Evolutionary conservation across 192 early-diverging fungal species (phyloP).

Genomic region (Rhizophagus prolifer): DNA sequence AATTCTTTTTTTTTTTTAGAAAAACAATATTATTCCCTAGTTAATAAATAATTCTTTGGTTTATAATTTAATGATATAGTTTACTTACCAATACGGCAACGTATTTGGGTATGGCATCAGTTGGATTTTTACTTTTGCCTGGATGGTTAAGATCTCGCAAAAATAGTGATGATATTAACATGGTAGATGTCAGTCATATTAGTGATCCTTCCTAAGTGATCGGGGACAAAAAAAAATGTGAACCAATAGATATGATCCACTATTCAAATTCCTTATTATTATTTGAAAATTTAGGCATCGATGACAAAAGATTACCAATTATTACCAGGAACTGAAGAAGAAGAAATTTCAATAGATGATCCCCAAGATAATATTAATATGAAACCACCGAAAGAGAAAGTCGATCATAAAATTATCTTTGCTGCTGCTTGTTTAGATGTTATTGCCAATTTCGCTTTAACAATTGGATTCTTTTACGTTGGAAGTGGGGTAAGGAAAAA

Average conservation of each 20-base stretch:
- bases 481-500: slow-evolving; percentile 55
- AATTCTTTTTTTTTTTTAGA: background rate
- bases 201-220: background rate
- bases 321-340: slow-evolving; percentile 22
- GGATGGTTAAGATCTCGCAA: background rate
- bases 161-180: background rate
- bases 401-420: slow-evolving; percentile 35
- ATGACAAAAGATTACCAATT: slow-evolving; percentile 15
- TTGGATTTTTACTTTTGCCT: slow-evolving; percentile 41
- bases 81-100: slow-evolving; percentile 27
- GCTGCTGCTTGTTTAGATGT: slow-evolving; percentile 49
- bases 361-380: background rate
- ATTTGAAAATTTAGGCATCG: background rate
- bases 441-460: slow-evolving; percentile 53
- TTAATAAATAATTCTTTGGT: background rate
- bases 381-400: slow-evolving; percentile 35
- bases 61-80: background rate
- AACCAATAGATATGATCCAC: background rate
- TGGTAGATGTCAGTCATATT: background rate
- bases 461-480: slow-evolving; percentile 56
- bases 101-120: slow-evolving; percentile 43
- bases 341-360: background rate
- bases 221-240: background rate
- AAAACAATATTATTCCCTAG: too few relatives aligned
- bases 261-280: slow-evolving; percentile 1